Evolutionary conservation across 1,284 basidiomycete species (phyloP).

Genomic region (Wolfiporia cocos): DNA sequence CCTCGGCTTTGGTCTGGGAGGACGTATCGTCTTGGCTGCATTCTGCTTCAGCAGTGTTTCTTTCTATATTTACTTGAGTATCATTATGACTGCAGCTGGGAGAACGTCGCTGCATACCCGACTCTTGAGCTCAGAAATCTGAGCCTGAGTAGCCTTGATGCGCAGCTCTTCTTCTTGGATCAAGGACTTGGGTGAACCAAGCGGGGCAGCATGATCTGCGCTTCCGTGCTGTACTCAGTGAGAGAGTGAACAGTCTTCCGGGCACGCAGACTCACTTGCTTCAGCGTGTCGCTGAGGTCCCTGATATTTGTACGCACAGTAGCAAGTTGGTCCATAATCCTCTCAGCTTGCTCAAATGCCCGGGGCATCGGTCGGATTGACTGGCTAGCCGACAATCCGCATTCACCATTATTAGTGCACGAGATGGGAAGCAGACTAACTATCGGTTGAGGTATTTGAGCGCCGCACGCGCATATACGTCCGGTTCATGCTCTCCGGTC

Average conservation of each 20-base stretch:
- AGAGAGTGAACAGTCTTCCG: conserved; percentile 10
- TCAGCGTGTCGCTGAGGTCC: conserved; percentile 37
- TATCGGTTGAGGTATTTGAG: conserved; percentile 70
- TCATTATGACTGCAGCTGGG: too few relatives aligned
- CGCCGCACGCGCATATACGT: conserved; percentile 68
- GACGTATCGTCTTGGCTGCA: conserved; percentile 3
- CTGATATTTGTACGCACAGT: conserved; percentile 47
- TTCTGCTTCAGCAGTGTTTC: conserved; percentile 30
- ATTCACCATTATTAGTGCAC: too few relatives aligned
- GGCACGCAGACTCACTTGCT: conserved; percentile 41
- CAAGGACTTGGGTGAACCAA: conserved; percentile 34
- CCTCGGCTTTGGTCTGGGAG: conserved; percentile 7
- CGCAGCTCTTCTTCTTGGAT: conserved; percentile 51
- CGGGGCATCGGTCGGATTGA: conserved; percentile 68
- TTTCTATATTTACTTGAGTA: conserved; percentile 41
- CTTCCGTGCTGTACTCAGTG: conserved; percentile 25
- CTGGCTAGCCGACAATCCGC: conserved; percentile 32
- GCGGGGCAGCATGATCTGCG: conserved; percentile 29
- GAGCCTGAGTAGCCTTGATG: conserved; percentile 47
- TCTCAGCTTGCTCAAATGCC: conserved; percentile 48
- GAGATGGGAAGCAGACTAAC: conserved; percentile 33
- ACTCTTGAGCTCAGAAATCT: conserved; percentile 46
- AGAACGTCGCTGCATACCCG: conserved; percentile 38
- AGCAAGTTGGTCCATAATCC: conserved; percentile 48
- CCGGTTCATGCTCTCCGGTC: conserved; percentile 53